phyloP scores from a whole-genome alignment of 805 yeast species.

The Wickerhamiella australiensis region DNA sequence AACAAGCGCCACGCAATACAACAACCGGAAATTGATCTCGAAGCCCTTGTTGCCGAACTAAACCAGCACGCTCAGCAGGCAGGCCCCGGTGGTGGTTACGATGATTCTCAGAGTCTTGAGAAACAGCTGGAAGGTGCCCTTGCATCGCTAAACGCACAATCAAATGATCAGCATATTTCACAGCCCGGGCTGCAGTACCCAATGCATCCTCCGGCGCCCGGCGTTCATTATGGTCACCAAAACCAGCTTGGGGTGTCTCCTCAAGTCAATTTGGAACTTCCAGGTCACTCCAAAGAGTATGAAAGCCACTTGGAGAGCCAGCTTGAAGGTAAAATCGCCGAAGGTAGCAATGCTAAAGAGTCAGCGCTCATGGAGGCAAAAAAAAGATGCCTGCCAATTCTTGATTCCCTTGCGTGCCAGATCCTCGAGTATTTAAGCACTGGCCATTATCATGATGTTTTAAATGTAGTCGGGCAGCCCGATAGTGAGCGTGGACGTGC shows the following conservation, averaged over 20 bases:
- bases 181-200: conserved; percentile 2
- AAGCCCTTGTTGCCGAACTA: conserved; percentile 22
- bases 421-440: conserved; percentile 50
- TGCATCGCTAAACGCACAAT: conserved; percentile 17
- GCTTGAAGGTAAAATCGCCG: conserved; percentile 12
- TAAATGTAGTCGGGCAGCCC: conserved; percentile 53
- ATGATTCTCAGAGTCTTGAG: conserved; percentile 17
- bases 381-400: conserved; percentile 39
- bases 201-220: not conserved
- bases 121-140: conserved; percentile 24
- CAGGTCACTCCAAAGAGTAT: conserved; percentile 11
- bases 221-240: not conserved
- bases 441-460: conserved; percentile 64
- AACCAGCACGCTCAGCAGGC: conserved; percentile 19
- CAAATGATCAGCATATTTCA: not conserved
- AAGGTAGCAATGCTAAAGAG: not conserved
- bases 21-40: conserved; percentile 20
- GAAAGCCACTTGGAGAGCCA: conserved; percentile 15
- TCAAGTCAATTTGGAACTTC: not conserved
- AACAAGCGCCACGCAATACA: conserved; percentile 1
- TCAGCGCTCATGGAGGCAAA: conserved; percentile 15
- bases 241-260: conserved; percentile 6
- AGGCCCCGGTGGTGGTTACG: conserved; percentile 1
- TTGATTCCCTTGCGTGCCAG: conserved; percentile 76
- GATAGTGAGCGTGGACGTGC: conserved; percentile 50